These are phyloP conservation scores for Spergularia azorica DNA, from an alignment of 179 eudicot genomes.

Conservation along the genomic window DNA sequence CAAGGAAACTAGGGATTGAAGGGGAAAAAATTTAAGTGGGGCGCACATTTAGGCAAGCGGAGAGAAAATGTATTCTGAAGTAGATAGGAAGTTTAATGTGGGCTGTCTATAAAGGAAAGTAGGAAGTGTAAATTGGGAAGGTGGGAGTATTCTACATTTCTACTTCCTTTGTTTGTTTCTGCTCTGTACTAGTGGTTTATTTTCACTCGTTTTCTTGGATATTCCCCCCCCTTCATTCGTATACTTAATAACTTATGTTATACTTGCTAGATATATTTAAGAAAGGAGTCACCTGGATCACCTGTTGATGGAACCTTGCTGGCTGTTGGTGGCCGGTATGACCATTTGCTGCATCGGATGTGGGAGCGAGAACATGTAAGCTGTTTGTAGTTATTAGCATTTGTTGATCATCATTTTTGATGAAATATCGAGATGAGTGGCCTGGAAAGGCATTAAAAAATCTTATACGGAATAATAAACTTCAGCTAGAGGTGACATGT, in stretches of 20 bases:
- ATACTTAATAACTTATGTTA: constrained; percentile 9
- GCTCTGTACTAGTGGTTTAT: too few species aligned
- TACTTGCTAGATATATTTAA: constrained; percentile 56
- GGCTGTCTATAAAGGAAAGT: too few species aligned
- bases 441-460: neutral
- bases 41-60: too few species aligned
- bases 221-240: neutral
- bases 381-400: neutral
- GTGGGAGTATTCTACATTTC: too few species aligned
- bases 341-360: constrained; percentile 59
- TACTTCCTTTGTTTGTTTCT: too few species aligned
- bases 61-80: too few species aligned
- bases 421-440: neutral
- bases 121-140: too few species aligned
- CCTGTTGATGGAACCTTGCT: constrained; percentile 78
- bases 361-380: constrained; percentile 70
- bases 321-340: constrained; percentile 97
- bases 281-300: constrained; percentile 71
- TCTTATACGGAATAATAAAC: neutral
- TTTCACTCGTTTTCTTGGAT: too few species aligned
- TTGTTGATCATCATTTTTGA: neutral
- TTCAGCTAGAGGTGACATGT: neutral
- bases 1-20: too few species aligned
- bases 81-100: too few species aligned
- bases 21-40: too few species aligned